Base-by-base conservation (phyloP, 2,329 filamentous ascomycete genomes). In the Emergomyces africanus region DNA sequence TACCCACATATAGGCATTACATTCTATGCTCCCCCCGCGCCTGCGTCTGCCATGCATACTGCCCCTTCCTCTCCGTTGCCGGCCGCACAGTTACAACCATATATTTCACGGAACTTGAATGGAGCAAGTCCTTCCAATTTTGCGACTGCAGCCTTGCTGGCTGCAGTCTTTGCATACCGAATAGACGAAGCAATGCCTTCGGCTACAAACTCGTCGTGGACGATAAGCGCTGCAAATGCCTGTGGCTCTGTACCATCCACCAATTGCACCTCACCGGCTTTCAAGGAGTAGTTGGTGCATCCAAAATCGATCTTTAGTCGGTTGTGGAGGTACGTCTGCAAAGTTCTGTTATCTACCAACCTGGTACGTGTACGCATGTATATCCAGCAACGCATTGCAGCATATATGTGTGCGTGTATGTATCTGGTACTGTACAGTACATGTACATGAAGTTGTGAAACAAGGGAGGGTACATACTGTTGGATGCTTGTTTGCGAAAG, bases 401-500 rank as follows among this genome's bases (percentile, higher is more conserved):
- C 42, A 25, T 25, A 23, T 44, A 44, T 44, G 42, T 23, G 6
- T 30, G 6, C 6, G 6, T 3, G 3, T 30, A 30, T 6, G 30
- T 30, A 30, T 30, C 3, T 30, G 6, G 30, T 30, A 30, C n/a
- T n/a, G n/a, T 30, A 30, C 30, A n/a, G 5, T 37, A 49, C 46
- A 23, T 9, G 41, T 49, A 20, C 39, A 56, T 30, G n/a, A 12
- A 50, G 41, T 55, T 41, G 44, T 53, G 50, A 18, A n/a, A 37
- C 18, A 48, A 30, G 46, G 1, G 56, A 64, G 44, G 65, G 41
- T 37, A 59, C 67, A 72, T 71, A 77, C 76, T 3, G 88, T 86
- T 0, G 92, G 92, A 65, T 97, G 91, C 39, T 88, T 88, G 66
- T 87, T 89, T 1, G 90, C 90, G 70, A 89, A 96, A 0, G 83